phyloP scores from a whole-genome alignment of 148 eudicot genomes.

The Rhododendron williamsianum region DNA sequence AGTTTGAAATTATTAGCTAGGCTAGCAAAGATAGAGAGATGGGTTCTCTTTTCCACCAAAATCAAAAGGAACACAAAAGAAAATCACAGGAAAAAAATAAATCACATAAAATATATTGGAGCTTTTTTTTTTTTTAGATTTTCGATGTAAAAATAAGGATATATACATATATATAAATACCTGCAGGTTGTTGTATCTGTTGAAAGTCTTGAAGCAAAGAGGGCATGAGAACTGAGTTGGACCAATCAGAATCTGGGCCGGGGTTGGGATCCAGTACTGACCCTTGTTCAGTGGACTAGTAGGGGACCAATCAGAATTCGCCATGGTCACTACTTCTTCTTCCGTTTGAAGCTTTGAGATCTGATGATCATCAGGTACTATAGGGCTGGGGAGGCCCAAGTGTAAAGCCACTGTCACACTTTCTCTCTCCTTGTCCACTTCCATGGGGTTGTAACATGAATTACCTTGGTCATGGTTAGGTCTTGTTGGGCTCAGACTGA shows the following conservation, averaged over 20 bases:
- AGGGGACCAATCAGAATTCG: not conserved
- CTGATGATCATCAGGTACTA: slow-evolving; percentile 20
- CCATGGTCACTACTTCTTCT: not conserved
- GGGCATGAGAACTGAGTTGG: slow-evolving; percentile 92
- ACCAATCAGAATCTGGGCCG: slow-evolving; percentile 84
- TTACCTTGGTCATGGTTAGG: slow-evolving; percentile 20
- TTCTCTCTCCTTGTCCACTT: slow-evolving; percentile 17
- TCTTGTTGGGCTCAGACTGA: slow-evolving; percentile 37
- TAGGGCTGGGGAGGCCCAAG: slow-evolving; percentile 46
- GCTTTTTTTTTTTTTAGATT: not conserved
- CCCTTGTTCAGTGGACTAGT: slow-evolving; percentile 52
- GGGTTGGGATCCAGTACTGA: slow-evolving; percentile 96
- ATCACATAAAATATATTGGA: slow-evolving; percentile 1
- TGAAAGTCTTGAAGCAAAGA: slow-evolving; percentile 91
- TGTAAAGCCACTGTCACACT: slow-evolving; percentile 42
- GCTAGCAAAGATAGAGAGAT: slow-evolving; percentile 28
- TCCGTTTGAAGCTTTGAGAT: slow-evolving; percentile 7
- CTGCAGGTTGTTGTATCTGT: slow-evolving; percentile 96
- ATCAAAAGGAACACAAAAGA: slow-evolving; percentile 14
- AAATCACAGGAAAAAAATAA: not conserved
- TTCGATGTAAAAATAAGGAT: not conserved
- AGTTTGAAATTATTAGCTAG: slow-evolving; percentile 31
- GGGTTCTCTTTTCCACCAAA: slow-evolving; percentile 22
- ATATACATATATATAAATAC: slow-evolving; percentile 23
- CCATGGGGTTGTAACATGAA: slow-evolving; percentile 10